Evolutionary conservation across 73 alveolate species (phyloP).

Genomic region (Effrenium voratum): DNA sequence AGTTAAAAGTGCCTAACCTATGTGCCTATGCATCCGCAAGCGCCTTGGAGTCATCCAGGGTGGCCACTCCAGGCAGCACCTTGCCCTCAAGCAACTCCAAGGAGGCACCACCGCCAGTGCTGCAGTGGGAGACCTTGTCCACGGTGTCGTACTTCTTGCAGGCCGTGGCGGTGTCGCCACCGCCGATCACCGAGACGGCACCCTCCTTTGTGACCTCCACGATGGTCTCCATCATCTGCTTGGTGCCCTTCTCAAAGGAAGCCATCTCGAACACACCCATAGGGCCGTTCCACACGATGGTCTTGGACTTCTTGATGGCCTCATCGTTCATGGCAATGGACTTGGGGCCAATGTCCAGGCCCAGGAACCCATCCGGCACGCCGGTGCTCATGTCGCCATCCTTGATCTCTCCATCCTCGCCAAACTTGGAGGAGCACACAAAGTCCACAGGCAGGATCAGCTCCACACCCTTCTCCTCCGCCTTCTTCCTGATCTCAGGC

Average conservation of each 20-base stretch:
- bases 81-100: conserved; percentile 96
- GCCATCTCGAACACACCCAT: conserved; percentile 47
- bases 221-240: conserved; percentile 35
- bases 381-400: conserved; percentile 96
- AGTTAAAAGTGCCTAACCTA: too few relatives aligned
- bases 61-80: conserved; percentile 96
- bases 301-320: conserved; percentile 94
- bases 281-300: conserved; percentile 97
- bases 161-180: conserved; percentile 38
- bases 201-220: conserved; percentile 26
- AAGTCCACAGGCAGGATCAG: conserved; percentile 97
- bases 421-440: conserved; percentile 97
- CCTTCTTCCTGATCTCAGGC: conserved; percentile 96
- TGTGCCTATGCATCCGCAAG: background rate
- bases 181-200: conserved; percentile 34
- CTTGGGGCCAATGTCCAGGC: conserved; percentile 98
- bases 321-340: conserved; percentile 91
- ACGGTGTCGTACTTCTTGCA: conserved; percentile 54
- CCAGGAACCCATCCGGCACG: conserved; percentile 98
- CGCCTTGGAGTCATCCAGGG: conserved; percentile 59
- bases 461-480: conserved; percentile 97
- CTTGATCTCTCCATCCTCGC: conserved; percentile 86
- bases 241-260: conserved; percentile 44
- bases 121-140: conserved; percentile 95
- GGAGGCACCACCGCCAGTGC: conserved; percentile 97